Base-by-base conservation (phyloP, 2,329 filamentous ascomycete genomes). In the Orbilia brochopaga region DNA sequence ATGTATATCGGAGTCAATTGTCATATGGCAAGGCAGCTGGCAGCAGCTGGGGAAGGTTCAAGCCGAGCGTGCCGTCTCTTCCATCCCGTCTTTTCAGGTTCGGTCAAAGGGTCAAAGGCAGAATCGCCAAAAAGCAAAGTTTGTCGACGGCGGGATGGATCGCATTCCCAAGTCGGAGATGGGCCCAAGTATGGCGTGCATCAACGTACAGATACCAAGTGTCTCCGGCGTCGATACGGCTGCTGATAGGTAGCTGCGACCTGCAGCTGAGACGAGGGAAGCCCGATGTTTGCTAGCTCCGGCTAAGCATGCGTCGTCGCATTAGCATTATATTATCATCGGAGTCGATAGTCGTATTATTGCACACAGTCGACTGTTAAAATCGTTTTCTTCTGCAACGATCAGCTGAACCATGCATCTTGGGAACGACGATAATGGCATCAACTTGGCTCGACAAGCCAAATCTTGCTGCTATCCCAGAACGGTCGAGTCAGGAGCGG, bases 21-120 rank as follows among this genome's bases (percentile, higher is more conserved):
- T n/a, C n/a, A n/a, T n/a, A n/a, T 44, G 40, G 40, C 40, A 44
- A 15, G 17, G 11, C 13, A 44, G 11, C 37, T 17, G 8, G 19
- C n/a, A n/a, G 46, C 2, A 51, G 46, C 46, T 51, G 37, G 40
- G 46, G 54, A 58, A 69, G 56, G 56, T 21, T 57, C 42, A 62
- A 63, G 57, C 65, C 65, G 58, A 58, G 23, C 59, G 53, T 70
- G 53, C 65, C 65, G 65, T 54, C 65, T 64, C 40, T 17, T 50
- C 48, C 65, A 70, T 70, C 65, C 65, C 65, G 65, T 70, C 58
- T 70, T 70, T 56, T 53, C 23, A 50, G 27, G n/a, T 11, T 48
- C n/a, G 46, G 17, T 24, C 30, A 13, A 46, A 40, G n/a, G 55
- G 48, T 30, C 44, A 27, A 63, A 56, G 53, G 51, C 40, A 63